Conservation (phyloP, 345 rosid species). For the Microthlaspi erraticum region DNA sequence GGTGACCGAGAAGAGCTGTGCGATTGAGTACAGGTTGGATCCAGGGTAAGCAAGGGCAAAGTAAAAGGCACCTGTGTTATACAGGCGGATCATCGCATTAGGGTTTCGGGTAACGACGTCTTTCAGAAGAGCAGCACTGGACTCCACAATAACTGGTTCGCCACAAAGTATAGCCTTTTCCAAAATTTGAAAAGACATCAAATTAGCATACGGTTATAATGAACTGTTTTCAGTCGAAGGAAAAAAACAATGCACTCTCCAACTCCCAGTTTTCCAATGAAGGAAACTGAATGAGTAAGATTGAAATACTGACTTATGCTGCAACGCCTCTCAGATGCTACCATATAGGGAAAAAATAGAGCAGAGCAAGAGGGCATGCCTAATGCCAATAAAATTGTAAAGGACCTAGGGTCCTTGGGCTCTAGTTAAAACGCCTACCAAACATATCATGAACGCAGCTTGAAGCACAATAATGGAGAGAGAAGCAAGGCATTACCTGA, state of each 20-base stretch:
- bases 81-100: constrained; percentile 94
- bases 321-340: constrained; percentile 25
- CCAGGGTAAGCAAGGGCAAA: constrained; percentile 98
- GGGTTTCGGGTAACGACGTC: constrained; percentile 98
- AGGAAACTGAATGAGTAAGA: constrained; percentile 4
- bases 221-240: constrained; percentile 21
- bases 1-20: constrained; percentile 90
- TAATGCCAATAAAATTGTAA: neutral
- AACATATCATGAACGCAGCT: constrained; percentile 25
- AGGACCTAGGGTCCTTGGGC: constrained; percentile 6
- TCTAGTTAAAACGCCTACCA: constrained; percentile 14
- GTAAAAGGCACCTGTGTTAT: constrained; percentile 96
- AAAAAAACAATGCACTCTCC: constrained; percentile 4
- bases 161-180: constrained; percentile 92
- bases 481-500: constrained; percentile 59
- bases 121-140: constrained; percentile 91
- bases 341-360: neutral
- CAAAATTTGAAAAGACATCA: constrained; percentile 24
- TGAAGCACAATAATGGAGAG: constrained; percentile 2
- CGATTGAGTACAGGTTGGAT: constrained; percentile 85
- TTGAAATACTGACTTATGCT: constrained; percentile 21
- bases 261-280: constrained; percentile 3
- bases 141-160: constrained; percentile 95
- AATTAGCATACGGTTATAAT: constrained; percentile 15
- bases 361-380: constrained; percentile 14